Conservation (phyloP, 108 stramenopile genomes). For the Cylindrotheca closterium region DNA sequence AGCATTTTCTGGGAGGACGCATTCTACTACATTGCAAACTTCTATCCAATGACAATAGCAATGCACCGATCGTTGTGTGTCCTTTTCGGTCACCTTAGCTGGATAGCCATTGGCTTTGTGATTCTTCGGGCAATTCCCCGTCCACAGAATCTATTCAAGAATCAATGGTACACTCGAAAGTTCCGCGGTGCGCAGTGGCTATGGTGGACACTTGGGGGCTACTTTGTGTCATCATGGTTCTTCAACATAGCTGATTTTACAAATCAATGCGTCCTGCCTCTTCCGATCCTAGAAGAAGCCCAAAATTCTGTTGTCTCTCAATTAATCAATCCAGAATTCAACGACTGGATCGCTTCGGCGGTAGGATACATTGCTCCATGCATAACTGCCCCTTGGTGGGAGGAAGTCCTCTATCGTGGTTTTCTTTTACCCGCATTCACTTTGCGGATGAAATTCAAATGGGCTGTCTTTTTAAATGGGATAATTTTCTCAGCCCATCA, state of each 20-base stretch:
- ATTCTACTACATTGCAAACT: constrained; percentile 60
- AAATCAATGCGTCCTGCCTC: constrained; percentile 86
- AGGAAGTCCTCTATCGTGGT: constrained; percentile 91
- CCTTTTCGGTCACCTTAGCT: constrained; percentile 84
- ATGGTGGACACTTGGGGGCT: constrained; percentile 94
- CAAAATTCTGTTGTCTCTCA: constrained; percentile 78
- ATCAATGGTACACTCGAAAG: constrained; percentile 18
- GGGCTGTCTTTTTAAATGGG: constrained; percentile 69
- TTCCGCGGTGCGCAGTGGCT: constrained; percentile 50
- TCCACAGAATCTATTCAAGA: constrained; percentile 71
- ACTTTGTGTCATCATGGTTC: constrained; percentile 84
- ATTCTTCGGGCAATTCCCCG: constrained; percentile 64
- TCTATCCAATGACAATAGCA: constrained; percentile 60
- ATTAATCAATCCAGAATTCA: constrained; percentile 90
- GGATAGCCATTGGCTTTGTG: constrained; percentile 67
- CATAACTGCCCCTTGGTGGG: constrained; percentile 91
- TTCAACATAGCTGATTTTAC: constrained; percentile 88
- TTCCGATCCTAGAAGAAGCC: constrained; percentile 54
- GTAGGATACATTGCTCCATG: constrained; percentile 94
- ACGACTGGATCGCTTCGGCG: constrained; percentile 73
- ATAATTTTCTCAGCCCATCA: constrained; percentile 89
- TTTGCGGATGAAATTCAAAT: constrained; percentile 27
- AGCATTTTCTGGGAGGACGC: constrained; percentile 72
- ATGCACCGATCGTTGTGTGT: constrained; percentile 87
- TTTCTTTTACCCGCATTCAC: constrained; percentile 74